Conservation (phyloP, 768 basidiomycete genomes). For the Arthromyces matolae region DNA sequence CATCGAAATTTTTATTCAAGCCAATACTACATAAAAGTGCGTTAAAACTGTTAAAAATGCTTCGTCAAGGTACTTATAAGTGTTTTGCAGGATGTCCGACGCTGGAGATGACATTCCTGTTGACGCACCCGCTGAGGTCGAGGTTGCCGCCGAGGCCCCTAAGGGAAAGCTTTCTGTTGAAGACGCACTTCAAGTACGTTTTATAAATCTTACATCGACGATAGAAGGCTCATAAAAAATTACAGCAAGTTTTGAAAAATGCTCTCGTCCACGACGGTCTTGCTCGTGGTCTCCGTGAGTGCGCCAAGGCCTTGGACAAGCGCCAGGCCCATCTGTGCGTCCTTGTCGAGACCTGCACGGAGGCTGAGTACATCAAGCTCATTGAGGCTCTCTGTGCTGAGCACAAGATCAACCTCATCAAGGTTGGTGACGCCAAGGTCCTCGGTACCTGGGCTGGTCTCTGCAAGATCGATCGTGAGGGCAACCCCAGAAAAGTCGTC, state of each 20-base stretch:
- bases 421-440: constrained; percentile 96
- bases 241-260: constrained; percentile 97
- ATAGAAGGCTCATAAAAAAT: constrained; percentile 3
- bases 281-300: constrained; percentile 95
- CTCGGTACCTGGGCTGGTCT: constrained; percentile 98
- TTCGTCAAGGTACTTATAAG: constrained; percentile 9
- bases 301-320: constrained; percentile 97
- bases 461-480: constrained; percentile 99
- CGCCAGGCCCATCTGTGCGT: constrained; percentile 98
- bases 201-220: not conserved
- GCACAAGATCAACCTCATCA: constrained; percentile 99
- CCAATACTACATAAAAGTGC: constrained; percentile 38
- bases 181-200: constrained; percentile 80
- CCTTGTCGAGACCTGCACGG: constrained; percentile 97
- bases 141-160: constrained; percentile 84
- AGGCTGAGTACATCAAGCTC: constrained; percentile 99
- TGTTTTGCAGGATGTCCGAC: constrained; percentile 77
- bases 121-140: constrained; percentile 70
- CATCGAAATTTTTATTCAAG: constrained; percentile 45
- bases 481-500: constrained; percentile 95
- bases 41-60: constrained; percentile 7
- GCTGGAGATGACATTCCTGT: constrained; percentile 93
- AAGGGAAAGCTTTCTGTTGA: constrained; percentile 96
- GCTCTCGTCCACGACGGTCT: constrained; percentile 98
- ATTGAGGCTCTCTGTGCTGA: constrained; percentile 99